phyloP scores from a whole-genome alignment of 176 grass and related monocot species.

The Bothriochloa decipiens region DNA sequence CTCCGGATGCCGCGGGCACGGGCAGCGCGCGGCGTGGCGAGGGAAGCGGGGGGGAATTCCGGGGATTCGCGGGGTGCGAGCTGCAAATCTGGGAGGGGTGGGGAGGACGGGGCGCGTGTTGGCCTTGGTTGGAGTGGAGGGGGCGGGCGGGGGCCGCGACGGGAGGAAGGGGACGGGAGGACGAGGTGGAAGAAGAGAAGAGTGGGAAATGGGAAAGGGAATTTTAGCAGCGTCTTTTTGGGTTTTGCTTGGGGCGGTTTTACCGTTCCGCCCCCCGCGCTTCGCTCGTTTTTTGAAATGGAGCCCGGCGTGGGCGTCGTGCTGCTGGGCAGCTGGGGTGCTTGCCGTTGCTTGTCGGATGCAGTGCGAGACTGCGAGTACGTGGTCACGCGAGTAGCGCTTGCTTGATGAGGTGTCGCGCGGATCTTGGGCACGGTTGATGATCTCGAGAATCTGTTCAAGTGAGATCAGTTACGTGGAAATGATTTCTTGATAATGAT shows the following conservation, averaged over 20 bases:
- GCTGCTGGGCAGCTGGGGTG: neutral
- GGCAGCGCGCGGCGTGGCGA: constrained; percentile 31
- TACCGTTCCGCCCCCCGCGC: neutral
- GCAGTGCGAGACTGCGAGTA: neutral
- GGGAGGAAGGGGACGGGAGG: constrained; percentile 20
- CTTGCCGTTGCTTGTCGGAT: neutral
- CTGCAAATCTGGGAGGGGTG: constrained; percentile 34
- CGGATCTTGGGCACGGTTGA: neutral
- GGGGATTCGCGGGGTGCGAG: constrained; percentile 20
- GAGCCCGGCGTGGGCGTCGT: neutral
- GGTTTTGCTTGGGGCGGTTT: constrained; percentile 4
- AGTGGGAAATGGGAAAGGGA: constrained; percentile 6
- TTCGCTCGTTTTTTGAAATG: constrained; percentile 13
- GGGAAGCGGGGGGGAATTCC: constrained; percentile 21
- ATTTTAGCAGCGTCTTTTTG: constrained; percentile 34
- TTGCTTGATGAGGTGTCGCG: neutral
- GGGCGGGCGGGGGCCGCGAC: constrained; percentile 34
- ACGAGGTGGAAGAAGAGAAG: constrained; percentile 9
- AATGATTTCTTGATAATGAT: neutral
- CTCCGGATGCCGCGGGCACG: constrained; percentile 22
- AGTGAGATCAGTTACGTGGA: neutral
- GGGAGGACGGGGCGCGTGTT: neutral
- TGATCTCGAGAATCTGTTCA: neutral
- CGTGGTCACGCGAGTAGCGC: neutral
- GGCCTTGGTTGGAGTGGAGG: constrained; percentile 34